Percentiles rank a stretch among this genome's conserved stretches.
These are phyloP conservation scores for Annulohypoxylon stygium DNA, from an alignment of 495 filamentous ascomycete species.

Conservation along the genomic window DNA sequence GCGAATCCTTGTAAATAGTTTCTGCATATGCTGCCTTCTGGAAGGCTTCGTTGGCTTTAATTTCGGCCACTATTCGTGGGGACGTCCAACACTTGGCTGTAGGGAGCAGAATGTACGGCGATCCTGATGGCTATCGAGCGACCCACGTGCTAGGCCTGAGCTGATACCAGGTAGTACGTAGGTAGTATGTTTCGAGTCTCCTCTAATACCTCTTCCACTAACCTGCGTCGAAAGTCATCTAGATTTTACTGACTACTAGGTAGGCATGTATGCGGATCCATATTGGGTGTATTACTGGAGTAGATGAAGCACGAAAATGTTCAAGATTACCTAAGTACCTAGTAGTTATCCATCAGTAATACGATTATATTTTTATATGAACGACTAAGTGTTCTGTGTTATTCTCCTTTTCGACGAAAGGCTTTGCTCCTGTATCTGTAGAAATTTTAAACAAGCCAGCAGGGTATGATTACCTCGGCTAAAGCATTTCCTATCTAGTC, in stretches of 20 bases:
- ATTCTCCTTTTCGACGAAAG: not conserved
- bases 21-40: constrained; percentile 33
- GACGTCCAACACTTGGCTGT: constrained; percentile 26
- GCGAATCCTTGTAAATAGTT: constrained; percentile 24
- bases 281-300: not conserved
- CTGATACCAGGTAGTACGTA: not conserved
- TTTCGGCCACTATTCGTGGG: constrained; percentile 39
- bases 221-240: not conserved
- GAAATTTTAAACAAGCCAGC: not conserved
- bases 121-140: constrained; percentile 27
- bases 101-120: constrained; percentile 31
- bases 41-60: constrained; percentile 45
- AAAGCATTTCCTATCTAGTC: not conserved
- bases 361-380: not conserved
- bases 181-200: constrained; percentile 12
- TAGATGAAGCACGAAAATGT: not conserved
- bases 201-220: not conserved
- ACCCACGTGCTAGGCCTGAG: constrained; percentile 37
- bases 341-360: not conserved
- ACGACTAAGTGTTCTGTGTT: not conserved
- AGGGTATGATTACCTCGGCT: constrained; percentile 23
- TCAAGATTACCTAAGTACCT: not conserved
- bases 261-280: not conserved
- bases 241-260: not conserved
- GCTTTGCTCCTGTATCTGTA: not conserved